Conservation (phyloP, 805 yeast genomes). For the Kazachstania viticola region DNA sequence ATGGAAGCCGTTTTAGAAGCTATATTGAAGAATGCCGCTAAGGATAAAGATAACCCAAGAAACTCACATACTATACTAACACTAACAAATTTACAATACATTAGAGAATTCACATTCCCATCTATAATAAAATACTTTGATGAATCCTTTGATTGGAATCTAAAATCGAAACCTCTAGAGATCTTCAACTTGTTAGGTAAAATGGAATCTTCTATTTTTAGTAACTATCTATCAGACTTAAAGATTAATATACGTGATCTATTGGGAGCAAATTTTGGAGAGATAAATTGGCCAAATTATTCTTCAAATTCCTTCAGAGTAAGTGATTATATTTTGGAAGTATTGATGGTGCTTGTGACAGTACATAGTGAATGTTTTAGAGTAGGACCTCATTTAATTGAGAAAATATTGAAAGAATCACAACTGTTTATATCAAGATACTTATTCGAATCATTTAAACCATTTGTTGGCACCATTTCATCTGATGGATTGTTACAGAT, state of each 20-base stretch:
- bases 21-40: slow-evolving; percentile 30
- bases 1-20: slow-evolving; percentile 38
- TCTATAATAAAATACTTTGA: slow-evolving; percentile 39
- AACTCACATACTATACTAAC: slow-evolving; percentile 39
- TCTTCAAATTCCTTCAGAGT: slow-evolving; percentile 29
- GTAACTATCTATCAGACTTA: slow-evolving; percentile 40
- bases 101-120: slow-evolving; percentile 38
- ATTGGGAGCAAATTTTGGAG: slow-evolving; percentile 30
- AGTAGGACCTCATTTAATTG: slow-evolving; percentile 36
- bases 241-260: slow-evolving; percentile 31
- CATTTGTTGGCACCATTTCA: slow-evolving; percentile 34
- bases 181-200: slow-evolving; percentile 35
- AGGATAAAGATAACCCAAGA: slow-evolving; percentile 29
- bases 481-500: slow-evolving; percentile 40
- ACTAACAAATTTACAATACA: slow-evolving; percentile 40
- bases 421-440: slow-evolving; percentile 28
- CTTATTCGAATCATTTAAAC: slow-evolving; percentile 31
- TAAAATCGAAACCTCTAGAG: slow-evolving; percentile 33
- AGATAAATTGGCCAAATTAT: slow-evolving; percentile 33
- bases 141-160: slow-evolving; percentile 34
- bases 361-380: slow-evolving; percentile 41
- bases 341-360: slow-evolving; percentile 36
- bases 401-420: slow-evolving; percentile 34
- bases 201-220: slow-evolving; percentile 43
- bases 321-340: slow-evolving; percentile 38